These are phyloP conservation scores for Tolypocladium tundrense DNA, from an alignment of 2,329 filamentous ascomycete species.

Conservation along the genomic window DNA sequence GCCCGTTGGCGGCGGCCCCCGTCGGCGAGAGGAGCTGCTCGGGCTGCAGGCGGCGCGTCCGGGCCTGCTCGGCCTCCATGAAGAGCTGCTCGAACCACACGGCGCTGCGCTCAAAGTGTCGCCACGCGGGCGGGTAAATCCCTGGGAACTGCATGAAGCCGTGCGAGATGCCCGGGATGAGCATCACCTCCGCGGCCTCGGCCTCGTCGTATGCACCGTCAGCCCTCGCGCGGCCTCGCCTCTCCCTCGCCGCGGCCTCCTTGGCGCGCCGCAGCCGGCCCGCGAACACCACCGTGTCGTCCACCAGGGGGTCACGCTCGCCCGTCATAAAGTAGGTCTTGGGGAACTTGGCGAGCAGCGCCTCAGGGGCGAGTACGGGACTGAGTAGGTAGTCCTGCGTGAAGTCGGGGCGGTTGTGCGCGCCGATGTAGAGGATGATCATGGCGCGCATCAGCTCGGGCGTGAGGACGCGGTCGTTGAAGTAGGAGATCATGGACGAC, in stretches of 20 bases:
- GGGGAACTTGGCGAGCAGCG: conserved; percentile 74
- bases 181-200: conserved; percentile 55
- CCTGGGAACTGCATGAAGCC: conserved; percentile 88
- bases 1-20: conserved; percentile 4
- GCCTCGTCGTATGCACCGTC: conserved; percentile 23
- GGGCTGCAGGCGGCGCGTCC: conserved; percentile 12
- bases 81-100: conserved; percentile 79
- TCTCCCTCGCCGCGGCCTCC: conserved; percentile 29
- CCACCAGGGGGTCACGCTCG: conserved; percentile 88
- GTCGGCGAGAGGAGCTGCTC: not conserved
- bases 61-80: conserved; percentile 33
- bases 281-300: conserved; percentile 94
- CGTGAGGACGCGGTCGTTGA: conserved; percentile 87
- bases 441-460: conserved; percentile 99
- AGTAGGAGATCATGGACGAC: conserved; percentile 96
- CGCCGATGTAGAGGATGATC: conserved; percentile 96
- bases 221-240: conserved; percentile 5
- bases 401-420: conserved; percentile 88
- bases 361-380: conserved; percentile 79
- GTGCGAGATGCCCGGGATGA: conserved; percentile 84
- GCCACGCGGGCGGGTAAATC: conserved; percentile 84
- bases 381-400: conserved; percentile 83
- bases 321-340: conserved; percentile 92
- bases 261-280: conserved; percentile 78
- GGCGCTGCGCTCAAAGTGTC: conserved; percentile 68